Evolutionary conservation across 148 eudicot genomes (phyloP), one percentile per base, ranked within the genome.

Genomic region (Cornus florida): DNA sequence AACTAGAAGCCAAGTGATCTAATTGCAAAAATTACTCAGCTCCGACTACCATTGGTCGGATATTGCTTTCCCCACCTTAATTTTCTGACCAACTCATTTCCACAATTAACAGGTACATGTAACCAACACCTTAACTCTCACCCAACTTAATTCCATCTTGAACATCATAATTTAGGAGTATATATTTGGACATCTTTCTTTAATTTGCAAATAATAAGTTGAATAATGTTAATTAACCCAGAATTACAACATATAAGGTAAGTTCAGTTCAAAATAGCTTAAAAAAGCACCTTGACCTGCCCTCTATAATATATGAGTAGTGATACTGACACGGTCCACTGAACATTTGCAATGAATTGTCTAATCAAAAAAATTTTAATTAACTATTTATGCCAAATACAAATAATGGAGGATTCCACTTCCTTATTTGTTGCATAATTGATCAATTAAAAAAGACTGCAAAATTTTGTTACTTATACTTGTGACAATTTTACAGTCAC

Each of bases 31-130:
- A 20, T 16, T 13, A 22, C 35, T 7, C 48, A 23, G 22, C 56
- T 64, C 33, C 78, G 71, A 43, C 78, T 23, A 66, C n/a, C 7
- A 10, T 65, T 75, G 70, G 77, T 60, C 77, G 43, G 69, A 33
- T 22, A 41, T 19, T 75, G 38, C 14, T 7, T 62, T 41, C 24
- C 39, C 62, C 78, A 56, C 67, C 71, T 41, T 28, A 28, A 28
- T 28, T 65, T 14, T 41, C 24, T 41, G 19, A 4, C 41, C 12
- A n/a, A 33, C 56, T 10, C 31, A 1, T 19, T 14, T 31, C 38
- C 38, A 39, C 46, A 62, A 22, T 28, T 48, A 24, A 67, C 12
- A 67, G 35, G 0, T 3, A 67, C 19, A 67, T 14, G 11, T 65
- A 22, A 5, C 48, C 48, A 43, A 43, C 1, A 28, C 48, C 48